These are phyloP conservation scores for Fusarium algeriense DNA, from an alignment of 2,329 filamentous ascomycete species.

Conservation along the genomic window DNA sequence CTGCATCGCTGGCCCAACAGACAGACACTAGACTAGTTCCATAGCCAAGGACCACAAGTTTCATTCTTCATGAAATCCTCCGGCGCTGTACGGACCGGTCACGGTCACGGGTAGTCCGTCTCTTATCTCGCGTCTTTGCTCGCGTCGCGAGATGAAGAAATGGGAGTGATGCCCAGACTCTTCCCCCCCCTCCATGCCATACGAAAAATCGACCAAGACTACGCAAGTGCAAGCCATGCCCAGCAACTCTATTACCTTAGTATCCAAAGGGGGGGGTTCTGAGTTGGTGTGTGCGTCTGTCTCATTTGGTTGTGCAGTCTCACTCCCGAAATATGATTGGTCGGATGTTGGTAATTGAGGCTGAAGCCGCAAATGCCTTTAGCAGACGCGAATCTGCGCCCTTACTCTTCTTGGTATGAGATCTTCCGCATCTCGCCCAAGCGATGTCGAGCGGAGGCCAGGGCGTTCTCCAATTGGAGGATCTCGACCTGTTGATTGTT, in stretches of 20 bases:
- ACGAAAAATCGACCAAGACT: conserved; percentile 4
- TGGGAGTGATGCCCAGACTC: neutral
- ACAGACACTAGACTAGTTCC: neutral
- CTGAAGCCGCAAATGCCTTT: conserved; percentile 17
- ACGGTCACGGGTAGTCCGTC: conserved; percentile 13
- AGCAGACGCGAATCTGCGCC: conserved; percentile 1
- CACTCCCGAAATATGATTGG: neutral
- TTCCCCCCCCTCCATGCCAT: neutral
- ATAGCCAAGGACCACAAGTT: neutral
- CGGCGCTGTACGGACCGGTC: conserved; percentile 1
- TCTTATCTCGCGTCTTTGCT: neutral
- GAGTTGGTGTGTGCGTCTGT: neutral
- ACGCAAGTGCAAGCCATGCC: conserved; percentile 20
- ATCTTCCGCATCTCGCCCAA: conserved; percentile 99
- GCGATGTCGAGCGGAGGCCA: conserved; percentile 81
- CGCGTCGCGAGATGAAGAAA: conserved; percentile 10
- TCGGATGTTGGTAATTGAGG: neutral
- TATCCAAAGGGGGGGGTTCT: neutral
- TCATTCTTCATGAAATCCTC: neutral
- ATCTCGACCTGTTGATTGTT: conserved; percentile 86
- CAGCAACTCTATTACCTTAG: conserved; percentile 8
- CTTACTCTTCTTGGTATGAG: conserved; percentile 84
- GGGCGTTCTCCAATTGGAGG: conserved; percentile 89
- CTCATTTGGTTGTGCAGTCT: neutral
- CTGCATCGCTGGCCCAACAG: conserved; percentile 7